Percentiles rank a stretch among this genome's conserved stretches.
phyloP scores from a whole-genome alignment of 306 rosid genomes.

The Luffa aegyptiaca region DNA sequence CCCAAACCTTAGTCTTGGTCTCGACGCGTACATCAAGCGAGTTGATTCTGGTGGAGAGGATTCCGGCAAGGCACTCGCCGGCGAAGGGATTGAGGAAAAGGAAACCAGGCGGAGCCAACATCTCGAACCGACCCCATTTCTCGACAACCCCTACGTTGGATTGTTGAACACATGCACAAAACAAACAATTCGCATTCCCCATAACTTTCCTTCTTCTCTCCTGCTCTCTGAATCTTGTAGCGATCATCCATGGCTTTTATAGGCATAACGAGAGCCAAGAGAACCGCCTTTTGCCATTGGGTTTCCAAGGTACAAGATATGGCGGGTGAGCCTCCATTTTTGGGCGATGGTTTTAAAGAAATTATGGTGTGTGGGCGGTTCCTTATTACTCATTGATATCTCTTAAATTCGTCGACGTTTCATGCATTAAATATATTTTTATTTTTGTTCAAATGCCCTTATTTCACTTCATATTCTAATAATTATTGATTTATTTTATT shows the following conservation, averaged over 20 bases:
- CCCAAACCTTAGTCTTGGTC: slow-evolving; percentile 77
- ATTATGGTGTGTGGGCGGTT: neutral
- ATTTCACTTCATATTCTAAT: too few species aligned
- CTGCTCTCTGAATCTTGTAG: neutral
- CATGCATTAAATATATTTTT: too few species aligned
- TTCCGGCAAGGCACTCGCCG: slow-evolving; percentile 73
- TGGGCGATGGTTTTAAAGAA: neutral
- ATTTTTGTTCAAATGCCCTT: too few species aligned
- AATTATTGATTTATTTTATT: too few species aligned
- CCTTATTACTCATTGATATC: too few species aligned
- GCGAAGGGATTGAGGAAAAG: slow-evolving; percentile 67
- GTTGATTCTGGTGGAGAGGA: slow-evolving; percentile 68
- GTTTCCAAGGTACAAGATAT: neutral
- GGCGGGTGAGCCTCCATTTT: neutral
- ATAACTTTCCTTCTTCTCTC: slow-evolving; percentile 10
- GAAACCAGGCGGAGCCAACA: slow-evolving; percentile 62
- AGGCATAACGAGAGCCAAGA: neutral
- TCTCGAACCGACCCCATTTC: slow-evolving; percentile 85
- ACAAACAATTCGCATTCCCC: slow-evolving; percentile 55
- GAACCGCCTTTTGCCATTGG: neutral
- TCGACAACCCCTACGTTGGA: slow-evolving; percentile 58
- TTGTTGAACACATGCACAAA: slow-evolving; percentile 44
- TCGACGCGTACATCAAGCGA: slow-evolving; percentile 93
- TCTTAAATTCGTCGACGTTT: too few species aligned
- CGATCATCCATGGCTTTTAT: neutral